Conservation (phyloP, 75 land plant species). For the Pinus taeda region DNA sequence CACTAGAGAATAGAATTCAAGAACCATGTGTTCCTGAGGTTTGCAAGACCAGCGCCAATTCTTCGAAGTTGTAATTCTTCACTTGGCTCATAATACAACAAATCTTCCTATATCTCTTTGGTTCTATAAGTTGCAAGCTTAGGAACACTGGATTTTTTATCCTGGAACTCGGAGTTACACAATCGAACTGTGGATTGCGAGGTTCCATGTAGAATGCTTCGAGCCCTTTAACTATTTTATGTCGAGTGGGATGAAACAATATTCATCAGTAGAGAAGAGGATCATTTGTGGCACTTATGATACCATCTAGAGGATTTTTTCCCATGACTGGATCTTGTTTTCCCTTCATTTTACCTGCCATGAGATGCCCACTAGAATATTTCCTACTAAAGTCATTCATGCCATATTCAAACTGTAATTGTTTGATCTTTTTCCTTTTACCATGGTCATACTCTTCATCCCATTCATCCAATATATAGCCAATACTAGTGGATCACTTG, state of each 20-base stretch:
- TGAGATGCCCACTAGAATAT: not conserved
- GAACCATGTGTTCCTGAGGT: conserved; percentile 90
- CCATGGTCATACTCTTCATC: no score
- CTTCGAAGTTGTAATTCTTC: no score
- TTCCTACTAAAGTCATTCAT: conserved; percentile 40
- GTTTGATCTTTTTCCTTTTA: no score
- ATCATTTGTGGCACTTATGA: not conserved
- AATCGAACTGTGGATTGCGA: conserved; percentile 35
- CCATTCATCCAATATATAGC: no score
- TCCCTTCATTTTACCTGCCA: not conserved
- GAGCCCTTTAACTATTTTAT: conserved; percentile 5
- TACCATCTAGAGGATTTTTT: not conserved
- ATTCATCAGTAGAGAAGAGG: conserved; percentile 27
- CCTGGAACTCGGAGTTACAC: not conserved
- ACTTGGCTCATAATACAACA: conserved; percentile 21
- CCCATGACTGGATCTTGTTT: not conserved
- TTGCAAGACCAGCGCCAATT: conserved; percentile 75
- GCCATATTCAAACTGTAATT: no score
- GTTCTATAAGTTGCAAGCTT: not conserved
- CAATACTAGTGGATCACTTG: no score
- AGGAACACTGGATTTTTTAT: not conserved
- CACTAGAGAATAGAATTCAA: conserved; percentile 89
- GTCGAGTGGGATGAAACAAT: conserved; percentile 44
- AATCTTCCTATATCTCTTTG: conserved; percentile 15
- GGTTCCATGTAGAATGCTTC: conserved; percentile 39